Evolutionary conservation across 225 moss, liverwort and hornwort genomes (phyloP), one percentile per base, ranked within the genome.

Genomic region (Neckera pumila): DNA sequence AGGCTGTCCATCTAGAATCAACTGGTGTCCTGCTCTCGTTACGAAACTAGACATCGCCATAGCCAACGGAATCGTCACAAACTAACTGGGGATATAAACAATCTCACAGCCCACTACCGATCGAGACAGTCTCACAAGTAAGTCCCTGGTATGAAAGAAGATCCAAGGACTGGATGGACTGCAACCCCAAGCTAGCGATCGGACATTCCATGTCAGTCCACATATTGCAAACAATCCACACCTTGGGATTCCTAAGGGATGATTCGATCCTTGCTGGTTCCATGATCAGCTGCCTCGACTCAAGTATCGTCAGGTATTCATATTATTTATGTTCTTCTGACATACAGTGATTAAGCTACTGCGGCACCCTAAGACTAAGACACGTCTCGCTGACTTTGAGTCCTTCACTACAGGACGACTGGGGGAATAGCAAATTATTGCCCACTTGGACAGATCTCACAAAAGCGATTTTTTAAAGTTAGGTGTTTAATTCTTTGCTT

Each of bases 1-100:
- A 31, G 95, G 91, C 45, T 91, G 86, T 25, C 93, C 95, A 40
- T 80, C 84, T 11, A 95, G 57, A 81, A 90, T 42, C 57, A 95
- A n/a, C 30, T 76, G 92, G 45, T 86, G 90, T 21, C 93, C 92
- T 60, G 81, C 85, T 42, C 90, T 79, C 83, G 70, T 88, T 83
- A 95, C 85, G 7, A 89, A 80, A 73, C 89, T n/a, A 27, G 79
- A 51, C 80, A 54, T 80, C 71, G 84, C 84, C 69, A 79, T 84
- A 54, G 84, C 88, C 78, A 20, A 63, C 63, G 12, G 16, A 40
- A 25, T 49, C 36, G 45, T 59, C 79, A 69, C 62, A 62, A 79
- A 49, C 62, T 12, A 43, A 53, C 70, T 21, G 1, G 18, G 60
- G 17, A 59, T 45, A 7, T 13, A 28, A 19, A 31, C 43, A 31